Percentiles rank a stretch among this genome's conserved stretches.
Conservation (phyloP, 345 rosid genomes). For the Aurinia saxatilis region DNA sequence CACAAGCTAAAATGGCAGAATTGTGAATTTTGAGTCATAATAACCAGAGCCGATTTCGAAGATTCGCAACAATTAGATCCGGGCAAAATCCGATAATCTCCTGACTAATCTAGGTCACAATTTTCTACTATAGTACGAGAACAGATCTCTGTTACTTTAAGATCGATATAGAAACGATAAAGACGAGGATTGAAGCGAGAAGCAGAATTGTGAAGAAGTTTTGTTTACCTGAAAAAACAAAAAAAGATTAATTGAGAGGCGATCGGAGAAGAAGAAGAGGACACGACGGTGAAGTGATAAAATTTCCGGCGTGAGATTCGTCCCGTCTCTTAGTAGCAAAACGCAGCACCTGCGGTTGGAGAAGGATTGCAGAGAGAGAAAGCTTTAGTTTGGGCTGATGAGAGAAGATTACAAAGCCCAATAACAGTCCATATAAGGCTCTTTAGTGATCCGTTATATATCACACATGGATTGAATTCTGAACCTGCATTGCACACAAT, state of each 20-base stretch:
- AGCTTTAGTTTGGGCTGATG: slow-evolving; percentile 3
- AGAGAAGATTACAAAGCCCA: slow-evolving; percentile 13
- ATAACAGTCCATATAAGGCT: not conserved
- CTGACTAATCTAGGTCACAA: not conserved
- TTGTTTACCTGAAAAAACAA: not conserved
- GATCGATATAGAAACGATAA: not conserved
- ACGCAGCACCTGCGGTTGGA: slow-evolving; percentile 21
- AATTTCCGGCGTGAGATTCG: slow-evolving; percentile 14
- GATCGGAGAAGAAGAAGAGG: slow-evolving; percentile 9
- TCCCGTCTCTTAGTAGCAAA: not conserved
- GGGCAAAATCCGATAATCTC: not conserved
- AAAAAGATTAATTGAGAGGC: not conserved
- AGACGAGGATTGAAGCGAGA: not conserved
- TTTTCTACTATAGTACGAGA: not conserved
- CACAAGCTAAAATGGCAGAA: not conserved
- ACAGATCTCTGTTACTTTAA: not conserved
- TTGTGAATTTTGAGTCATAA: not conserved
- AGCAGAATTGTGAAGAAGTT: not conserved
- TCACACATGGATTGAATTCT: too few species aligned
- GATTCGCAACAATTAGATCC: not conserved
- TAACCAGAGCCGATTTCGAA: not conserved
- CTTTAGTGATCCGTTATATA: too few species aligned
- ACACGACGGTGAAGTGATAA: slow-evolving; percentile 12
- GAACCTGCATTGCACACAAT: too few species aligned
- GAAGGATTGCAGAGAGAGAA: not conserved